A percentile compares a stretch with the other conserved stretches of the same genome.
Evolutionary conservation across 2,329 filamentous ascomycete species (phyloP).

Genomic region (Sporothrix curviconia): DNA sequence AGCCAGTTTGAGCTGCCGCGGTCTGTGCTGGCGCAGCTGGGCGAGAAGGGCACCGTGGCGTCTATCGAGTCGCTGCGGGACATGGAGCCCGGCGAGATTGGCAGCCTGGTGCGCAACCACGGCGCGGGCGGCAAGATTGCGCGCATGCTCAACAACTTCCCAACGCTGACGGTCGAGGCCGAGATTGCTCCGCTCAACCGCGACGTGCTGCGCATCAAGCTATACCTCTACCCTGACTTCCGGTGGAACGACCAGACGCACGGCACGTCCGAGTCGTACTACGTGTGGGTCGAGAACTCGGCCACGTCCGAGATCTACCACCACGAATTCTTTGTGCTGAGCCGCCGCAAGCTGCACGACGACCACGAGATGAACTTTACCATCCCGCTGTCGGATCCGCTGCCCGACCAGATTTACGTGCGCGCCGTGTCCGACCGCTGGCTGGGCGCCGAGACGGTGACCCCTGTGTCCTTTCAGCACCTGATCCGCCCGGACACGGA

Average conservation of each 20-base stretch:
- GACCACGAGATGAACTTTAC: conserved; percentile 98
- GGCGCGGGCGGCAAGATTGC: conserved; percentile 77
- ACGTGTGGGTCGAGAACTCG: conserved; percentile 98
- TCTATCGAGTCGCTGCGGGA: conserved; percentile 82
- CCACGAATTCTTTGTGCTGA: conserved; percentile 93
- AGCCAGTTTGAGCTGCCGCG: conserved; percentile 89
- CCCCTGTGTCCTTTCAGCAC: conserved; percentile 94
- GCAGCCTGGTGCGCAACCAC: conserved; percentile 82
- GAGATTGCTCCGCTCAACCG: conserved; percentile 94
- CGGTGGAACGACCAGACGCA: conserved; percentile 91
- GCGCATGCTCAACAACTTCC: conserved; percentile 82
- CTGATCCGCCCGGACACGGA: conserved; percentile 95
- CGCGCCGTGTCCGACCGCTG: conserved; percentile 90
- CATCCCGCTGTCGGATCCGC: conserved; percentile 85
- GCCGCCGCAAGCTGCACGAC: conserved; percentile 80
- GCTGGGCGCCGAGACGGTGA: conserved; percentile 93
- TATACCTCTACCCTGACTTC: conserved; percentile 84
- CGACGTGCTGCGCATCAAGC: conserved; percentile 85
- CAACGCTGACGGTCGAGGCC: conserved; percentile 80
- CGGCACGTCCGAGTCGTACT: conserved; percentile 92
- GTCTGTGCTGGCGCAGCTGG: conserved; percentile 74
- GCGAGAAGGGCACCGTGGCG: conserved; percentile 48
- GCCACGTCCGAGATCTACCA: conserved; percentile 97
- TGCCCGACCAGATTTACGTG: conserved; percentile 94
- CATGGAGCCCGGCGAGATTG: conserved; percentile 89